Percentiles rank a stretch among this genome's conserved stretches.
These are phyloP conservation scores for Gracilaria gracilis DNA, from an alignment of 23 red algal genomes.

Conservation along the genomic window DNA sequence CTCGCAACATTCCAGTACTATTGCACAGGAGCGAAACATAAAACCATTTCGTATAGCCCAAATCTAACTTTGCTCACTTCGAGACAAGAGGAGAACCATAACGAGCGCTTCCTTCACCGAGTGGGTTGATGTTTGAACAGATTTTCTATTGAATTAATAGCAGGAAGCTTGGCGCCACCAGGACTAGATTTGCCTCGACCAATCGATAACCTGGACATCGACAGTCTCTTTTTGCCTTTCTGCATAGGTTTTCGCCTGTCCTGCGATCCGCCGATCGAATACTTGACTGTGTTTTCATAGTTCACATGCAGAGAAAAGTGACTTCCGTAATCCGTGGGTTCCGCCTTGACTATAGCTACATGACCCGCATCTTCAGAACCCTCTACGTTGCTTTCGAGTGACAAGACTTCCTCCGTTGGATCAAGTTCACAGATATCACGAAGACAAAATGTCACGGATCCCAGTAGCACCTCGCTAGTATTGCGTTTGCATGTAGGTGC, in stretches of 20 bases:
- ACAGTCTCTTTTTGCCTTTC: constrained; percentile 23
- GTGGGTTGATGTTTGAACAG: constrained; percentile 22
- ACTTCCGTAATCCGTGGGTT: constrained; percentile 66
- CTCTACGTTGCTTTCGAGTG: constrained; percentile 4
- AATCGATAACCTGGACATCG: constrained; percentile 25
- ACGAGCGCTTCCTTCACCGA: background rate
- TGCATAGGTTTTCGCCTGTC: background rate
- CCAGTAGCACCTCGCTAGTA: constrained; percentile 31
- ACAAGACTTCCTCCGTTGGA: constrained; percentile 58
- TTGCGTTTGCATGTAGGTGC: constrained; percentile 6
- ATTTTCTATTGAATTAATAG: constrained; percentile 10
- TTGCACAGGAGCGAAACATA: too few relatives aligned
- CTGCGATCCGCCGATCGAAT: constrained; percentile 22
- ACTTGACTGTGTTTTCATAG: constrained; percentile 26
- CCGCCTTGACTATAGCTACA: constrained; percentile 45
- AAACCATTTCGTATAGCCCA: too few relatives aligned
- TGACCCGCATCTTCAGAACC: constrained; percentile 45
- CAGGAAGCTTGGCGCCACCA: background rate
- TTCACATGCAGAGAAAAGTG: constrained; percentile 59
- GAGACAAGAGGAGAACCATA: background rate
- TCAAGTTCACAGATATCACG: constrained; percentile 66
- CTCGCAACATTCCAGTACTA: too few relatives aligned
- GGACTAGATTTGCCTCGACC: background rate
- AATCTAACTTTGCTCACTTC: too few relatives aligned
- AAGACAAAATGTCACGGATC: constrained; percentile 26